A percentile compares a stretch with the other conserved stretches of the same genome.
These are phyloP conservation scores for Dactylellina sp. DNA, from an alignment of 2,329 filamentous ascomycete genomes.

Conservation along the genomic window DNA sequence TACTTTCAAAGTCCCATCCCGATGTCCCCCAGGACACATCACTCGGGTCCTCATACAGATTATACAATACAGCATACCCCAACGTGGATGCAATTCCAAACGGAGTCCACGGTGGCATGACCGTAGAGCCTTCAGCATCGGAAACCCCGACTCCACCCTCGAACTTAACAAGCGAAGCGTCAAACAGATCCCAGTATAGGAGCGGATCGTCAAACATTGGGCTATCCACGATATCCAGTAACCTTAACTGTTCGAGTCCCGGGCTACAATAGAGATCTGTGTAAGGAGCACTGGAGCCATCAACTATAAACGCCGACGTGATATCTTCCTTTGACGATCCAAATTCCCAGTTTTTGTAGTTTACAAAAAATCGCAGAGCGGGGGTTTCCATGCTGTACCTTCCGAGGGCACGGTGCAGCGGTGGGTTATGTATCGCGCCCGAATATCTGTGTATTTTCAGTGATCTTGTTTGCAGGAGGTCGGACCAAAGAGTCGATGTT, in stretches of 20 bases:
- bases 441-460: background rate
- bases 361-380: background rate
- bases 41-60: no score
- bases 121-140: background rate
- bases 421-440: background rate
- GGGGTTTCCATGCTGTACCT: background rate
- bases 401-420: background rate
- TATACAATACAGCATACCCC: no score
- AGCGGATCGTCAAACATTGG: conserved; percentile 1
- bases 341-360: background rate
- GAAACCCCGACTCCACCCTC: no score
- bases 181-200: background rate
- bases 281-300: background rate
- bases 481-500: background rate
- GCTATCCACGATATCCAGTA: background rate
- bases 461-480: background rate
- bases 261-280: background rate
- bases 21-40: no score
- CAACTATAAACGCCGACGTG: background rate
- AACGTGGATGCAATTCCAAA: no score
- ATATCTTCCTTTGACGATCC: background rate
- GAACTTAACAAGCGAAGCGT: background rate
- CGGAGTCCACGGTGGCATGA: no score
- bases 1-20: no score
- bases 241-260: background rate